A percentile compares a stretch with the other conserved stretches of the same genome.
These are phyloP conservation scores for Hyphopichia fennica DNA, from an alignment of 1,139 yeast genomes.

Conservation along the genomic window DNA sequence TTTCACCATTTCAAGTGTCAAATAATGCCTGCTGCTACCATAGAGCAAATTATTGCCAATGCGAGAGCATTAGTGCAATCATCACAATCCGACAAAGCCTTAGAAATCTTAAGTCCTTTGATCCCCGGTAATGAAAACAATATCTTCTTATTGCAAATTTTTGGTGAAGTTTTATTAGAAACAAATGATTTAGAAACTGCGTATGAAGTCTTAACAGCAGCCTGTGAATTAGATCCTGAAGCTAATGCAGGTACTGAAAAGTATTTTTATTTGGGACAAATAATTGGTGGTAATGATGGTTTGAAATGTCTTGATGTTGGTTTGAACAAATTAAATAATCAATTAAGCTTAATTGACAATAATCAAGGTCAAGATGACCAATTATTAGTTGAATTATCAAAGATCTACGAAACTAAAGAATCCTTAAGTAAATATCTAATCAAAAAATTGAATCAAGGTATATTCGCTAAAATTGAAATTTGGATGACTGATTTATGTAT, in stretches of 20 bases:
- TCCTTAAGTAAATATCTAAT: conserved; percentile 39
- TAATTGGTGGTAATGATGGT: conserved; percentile 82
- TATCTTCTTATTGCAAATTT: conserved; percentile 35
- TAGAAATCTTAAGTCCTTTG: conserved; percentile 33
- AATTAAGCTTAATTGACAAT: conserved; percentile 30
- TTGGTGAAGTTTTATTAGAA: conserved; percentile 81
- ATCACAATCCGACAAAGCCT: conserved; percentile 43
- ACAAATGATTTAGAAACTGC: conserved; percentile 78
- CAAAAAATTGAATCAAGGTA: conserved; percentile 66
- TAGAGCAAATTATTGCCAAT: conserved; percentile 16
- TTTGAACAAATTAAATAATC: conserved; percentile 47
- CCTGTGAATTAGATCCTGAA: conserved; percentile 69
- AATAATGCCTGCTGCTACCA: conserved; percentile 3
- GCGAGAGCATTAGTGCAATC: conserved; percentile 35
- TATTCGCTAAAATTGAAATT: conserved; percentile 85
- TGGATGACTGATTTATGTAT: conserved; percentile 99
- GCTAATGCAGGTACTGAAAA: conserved; percentile 72
- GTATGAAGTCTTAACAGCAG: conserved; percentile 57
- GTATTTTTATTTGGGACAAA: conserved; percentile 87
- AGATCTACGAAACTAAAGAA: conserved; percentile 28
- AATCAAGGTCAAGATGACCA: conserved; percentile 25
- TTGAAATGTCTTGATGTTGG: conserved; percentile 66
- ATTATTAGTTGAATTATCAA: conserved; percentile 21
- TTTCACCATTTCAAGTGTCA: neutral
- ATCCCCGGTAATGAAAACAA: conserved; percentile 26